Base-by-base conservation (phyloP, 108 stramenopile genomes). In the Mediolabrus comicus region DNA sequence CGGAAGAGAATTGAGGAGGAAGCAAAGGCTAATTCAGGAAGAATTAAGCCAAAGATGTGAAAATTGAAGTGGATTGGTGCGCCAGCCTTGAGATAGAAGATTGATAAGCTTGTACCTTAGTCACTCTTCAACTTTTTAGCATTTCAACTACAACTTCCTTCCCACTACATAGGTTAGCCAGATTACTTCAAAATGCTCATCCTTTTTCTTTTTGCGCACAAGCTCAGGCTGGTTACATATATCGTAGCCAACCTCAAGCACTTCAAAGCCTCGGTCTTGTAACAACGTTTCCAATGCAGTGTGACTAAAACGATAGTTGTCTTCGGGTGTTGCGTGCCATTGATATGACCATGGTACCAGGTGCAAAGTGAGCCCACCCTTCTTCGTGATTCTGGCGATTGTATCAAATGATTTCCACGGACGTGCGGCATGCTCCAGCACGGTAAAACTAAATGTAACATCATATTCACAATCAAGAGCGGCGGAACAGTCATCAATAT, bases 131-230 rank as follows among this genome's bases (percentile, higher is more conserved):
- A 34, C 33, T 7, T 53, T 0, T 25, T 8, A 53, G 19, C 7
- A 12, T 7, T 53, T 29, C 53, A 54, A 11, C 24, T 67, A 67
- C 11, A 68, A 39, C 62, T 81, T 84, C 35, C 67, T 29, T 31
- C 71, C 83, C 34, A 84, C 56, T 6, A 81, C 71, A 58, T 84
- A 83, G 12, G 83, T 76, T 51, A 83, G 59, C 83, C 83, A 83
- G 46, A 83, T 80, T 16, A 46, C 32, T 54, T 83, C 83, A 43
- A 70, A 83, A 63, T 83, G 83, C 36, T 83, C 83, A 64, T 83
- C 83, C 35, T 65, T 51, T 12, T 24, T 31, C 6, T 57, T 59
- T 13, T 66, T 65, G 11, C 46, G 54, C 74, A 64, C 63, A n/a
- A 62, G 26, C 3, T 73, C 59, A 12, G 73, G 83, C 41, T 83